Evolutionary conservation across 75 land plant genomes (phyloP).

Genomic region (Pseudotsuga menziesii): DNA sequence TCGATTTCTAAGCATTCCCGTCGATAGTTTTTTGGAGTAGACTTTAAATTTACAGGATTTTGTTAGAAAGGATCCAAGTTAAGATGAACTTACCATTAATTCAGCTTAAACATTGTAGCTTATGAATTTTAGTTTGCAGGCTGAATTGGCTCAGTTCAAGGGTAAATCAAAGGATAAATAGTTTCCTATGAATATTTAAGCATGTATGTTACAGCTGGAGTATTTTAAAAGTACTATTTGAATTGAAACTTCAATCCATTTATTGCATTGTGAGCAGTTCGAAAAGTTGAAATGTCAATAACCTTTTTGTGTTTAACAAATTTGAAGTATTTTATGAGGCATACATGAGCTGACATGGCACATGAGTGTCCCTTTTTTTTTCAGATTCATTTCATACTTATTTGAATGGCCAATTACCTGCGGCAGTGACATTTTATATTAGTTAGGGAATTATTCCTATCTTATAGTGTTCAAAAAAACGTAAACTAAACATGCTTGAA

Average conservation of each 20-base stretch:
- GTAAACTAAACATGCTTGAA: neutral
- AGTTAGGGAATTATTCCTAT: constrained; percentile 38
- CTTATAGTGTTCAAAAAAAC: neutral
- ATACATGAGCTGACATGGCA: neutral
- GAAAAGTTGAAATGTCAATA: neutral
- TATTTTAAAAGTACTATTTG: too few species aligned
- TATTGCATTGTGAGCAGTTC: neutral
- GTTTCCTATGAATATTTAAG: too few species aligned
- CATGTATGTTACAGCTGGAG: too few species aligned
- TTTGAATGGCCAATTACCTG: neutral
- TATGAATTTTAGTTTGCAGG: neutral
- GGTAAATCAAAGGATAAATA: neutral
- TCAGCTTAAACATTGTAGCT: too few species aligned
- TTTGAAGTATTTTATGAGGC: neutral
- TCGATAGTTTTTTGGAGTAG: too few species aligned
- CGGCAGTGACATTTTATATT: constrained; percentile 65
- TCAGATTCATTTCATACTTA: neutral
- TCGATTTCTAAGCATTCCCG: too few species aligned
- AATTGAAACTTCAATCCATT: neutral
- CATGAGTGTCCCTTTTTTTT: neutral
- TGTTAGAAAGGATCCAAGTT: too few species aligned
- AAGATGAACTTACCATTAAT: neutral
- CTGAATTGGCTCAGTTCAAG: neutral
- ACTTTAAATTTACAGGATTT: too few species aligned
- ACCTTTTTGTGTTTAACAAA: neutral